These are phyloP conservation scores for Lasiodiplodia gonubiensis DNA, from an alignment of 2,329 filamentous ascomycete species.

Conservation along the genomic window DNA sequence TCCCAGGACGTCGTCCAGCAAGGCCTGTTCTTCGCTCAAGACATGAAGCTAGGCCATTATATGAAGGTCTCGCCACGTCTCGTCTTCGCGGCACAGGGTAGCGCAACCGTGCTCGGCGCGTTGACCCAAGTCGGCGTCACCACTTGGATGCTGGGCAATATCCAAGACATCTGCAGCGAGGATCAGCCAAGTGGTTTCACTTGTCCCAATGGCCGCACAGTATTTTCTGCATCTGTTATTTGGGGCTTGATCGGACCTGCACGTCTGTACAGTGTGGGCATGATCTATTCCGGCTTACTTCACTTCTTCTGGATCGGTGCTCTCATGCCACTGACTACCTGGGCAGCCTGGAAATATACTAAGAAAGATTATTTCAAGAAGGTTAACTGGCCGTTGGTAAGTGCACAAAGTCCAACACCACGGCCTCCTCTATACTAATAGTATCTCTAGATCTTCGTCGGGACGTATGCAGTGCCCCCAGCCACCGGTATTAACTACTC, in stretches of 20 bases:
- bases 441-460: conserved; percentile 32
- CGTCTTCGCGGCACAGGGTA: conserved; percentile 70
- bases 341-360: conserved; percentile 68
- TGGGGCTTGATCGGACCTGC: conserved; percentile 74
- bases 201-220: conserved; percentile 64
- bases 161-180: conserved; percentile 66
- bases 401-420: neutral
- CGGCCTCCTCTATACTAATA: neutral
- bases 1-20: conserved; percentile 28
- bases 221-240: conserved; percentile 67
- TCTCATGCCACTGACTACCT: conserved; percentile 65
- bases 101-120: conserved; percentile 69
- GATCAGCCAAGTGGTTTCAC: conserved; percentile 51
- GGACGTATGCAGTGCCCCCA: conserved; percentile 56
- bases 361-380: conserved; percentile 15
- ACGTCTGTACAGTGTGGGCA: conserved; percentile 69
- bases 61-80: conserved; percentile 67
- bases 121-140: conserved; percentile 70
- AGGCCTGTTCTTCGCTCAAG: conserved; percentile 27
- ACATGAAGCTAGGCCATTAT: conserved; percentile 50
- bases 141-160: conserved; percentile 62
- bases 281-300: conserved; percentile 68
- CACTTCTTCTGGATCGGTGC: conserved; percentile 75
- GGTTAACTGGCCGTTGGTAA: conserved; percentile 26
- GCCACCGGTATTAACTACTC: conserved; percentile 75